Evolutionary conservation across 2,329 filamentous ascomycete genomes (phyloP), one percentile per base, ranked within the genome.

Genomic region (Orbilia brochopaga): DNA sequence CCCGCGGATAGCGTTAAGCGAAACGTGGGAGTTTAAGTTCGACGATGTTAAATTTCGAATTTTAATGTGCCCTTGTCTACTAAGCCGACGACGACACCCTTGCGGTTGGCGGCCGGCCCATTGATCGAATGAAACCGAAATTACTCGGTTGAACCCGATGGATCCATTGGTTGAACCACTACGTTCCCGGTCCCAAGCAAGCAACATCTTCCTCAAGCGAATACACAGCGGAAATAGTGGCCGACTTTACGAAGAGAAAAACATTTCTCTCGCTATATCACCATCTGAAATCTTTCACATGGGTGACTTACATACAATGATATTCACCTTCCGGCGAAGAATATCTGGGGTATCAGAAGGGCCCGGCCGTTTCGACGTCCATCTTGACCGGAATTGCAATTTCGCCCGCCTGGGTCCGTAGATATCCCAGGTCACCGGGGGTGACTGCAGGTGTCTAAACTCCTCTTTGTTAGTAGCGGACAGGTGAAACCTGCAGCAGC

Each of bases 1-100:
- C 66, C 66, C 66, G 59, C 64, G 56, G 59, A 70, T 70, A 64
- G 66, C 59, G 66, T 70, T 70, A 70, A 70, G 66, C 66, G 66
- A 70, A 70, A 70, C 66, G 66, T 70, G 66, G 66, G 66, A 67
- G 27, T 66, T 55, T 6, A 59, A 67, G 27, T 66, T 55, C 6
- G 53, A 58, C 3, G 27, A 32, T 32, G 8, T 8, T 21, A 13
- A 62, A 63, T 57, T 44, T 44, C 24, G 48, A 62, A 54, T 46
- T 11, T 55, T 17, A 6, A 42, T 30, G 58, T 59, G 51, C 42
- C 53, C 46, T n/a, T 53, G 60, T 24, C 55, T 50, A 42, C 15
- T 2, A 17, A 17, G 2, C n/a, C n/a, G n/a, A n/a, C n/a, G n/a
- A n/a, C 15, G 37, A 13, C 37, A 42, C 37, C 11, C 37, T 42